These are phyloP conservation scores for Sclerotinia trifoliorum DNA, from an alignment of 2,329 filamentous ascomycete genomes.

Conservation along the genomic window DNA sequence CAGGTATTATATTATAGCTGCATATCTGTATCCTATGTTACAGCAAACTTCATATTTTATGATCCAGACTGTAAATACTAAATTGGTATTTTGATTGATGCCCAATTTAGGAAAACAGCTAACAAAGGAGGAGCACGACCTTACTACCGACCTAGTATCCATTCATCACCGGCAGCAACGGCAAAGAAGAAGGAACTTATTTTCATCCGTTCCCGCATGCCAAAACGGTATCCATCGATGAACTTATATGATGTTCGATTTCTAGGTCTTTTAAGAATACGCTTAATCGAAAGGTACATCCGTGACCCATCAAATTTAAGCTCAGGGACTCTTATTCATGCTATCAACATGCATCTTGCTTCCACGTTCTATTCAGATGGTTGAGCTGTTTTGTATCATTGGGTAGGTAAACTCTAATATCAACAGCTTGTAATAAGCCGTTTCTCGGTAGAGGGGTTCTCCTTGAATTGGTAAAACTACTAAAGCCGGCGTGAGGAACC, in stretches of 20 bases:
- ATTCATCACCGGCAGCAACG: neutral
- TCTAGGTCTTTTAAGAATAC: neutral
- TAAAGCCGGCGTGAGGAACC: neutral
- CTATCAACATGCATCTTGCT: neutral
- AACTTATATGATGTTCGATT: slow-evolving; percentile 7
- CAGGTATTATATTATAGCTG: neutral
- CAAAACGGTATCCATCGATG: neutral
- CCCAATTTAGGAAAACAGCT: neutral
- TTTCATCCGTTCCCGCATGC: neutral
- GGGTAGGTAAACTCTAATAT: neutral
- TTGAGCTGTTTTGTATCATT: slow-evolving; percentile 2
- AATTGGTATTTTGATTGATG: neutral
- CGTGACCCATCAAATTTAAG: neutral
- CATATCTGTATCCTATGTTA: neutral
- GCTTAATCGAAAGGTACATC: neutral
- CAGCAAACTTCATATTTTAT: too few relatives aligned
- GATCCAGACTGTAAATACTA: neutral
- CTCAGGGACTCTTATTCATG: neutral
- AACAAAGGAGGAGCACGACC: neutral
- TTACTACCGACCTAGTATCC: neutral
- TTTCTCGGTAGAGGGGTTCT: neutral
- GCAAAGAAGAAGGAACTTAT: neutral
- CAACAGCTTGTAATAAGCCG: neutral
- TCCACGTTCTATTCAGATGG: neutral
- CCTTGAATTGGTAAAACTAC: neutral